Percentiles rank a stretch among this genome's conserved stretches.
These are phyloP conservation scores for Globisporangium nunn DNA, from an alignment of 352 stramenopile species.

Conservation along the genomic window DNA sequence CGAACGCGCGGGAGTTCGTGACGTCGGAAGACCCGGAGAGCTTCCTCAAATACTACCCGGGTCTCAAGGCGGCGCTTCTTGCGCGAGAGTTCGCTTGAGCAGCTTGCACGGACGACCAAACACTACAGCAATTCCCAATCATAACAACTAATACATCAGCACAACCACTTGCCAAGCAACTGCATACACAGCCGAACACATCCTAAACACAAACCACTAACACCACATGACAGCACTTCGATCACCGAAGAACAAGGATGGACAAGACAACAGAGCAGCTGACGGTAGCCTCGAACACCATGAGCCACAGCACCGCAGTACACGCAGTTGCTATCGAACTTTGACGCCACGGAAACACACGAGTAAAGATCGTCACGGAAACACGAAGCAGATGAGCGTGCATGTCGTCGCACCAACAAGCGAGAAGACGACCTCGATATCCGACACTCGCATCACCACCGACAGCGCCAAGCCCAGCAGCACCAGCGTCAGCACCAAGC, in stretches of 20 bases:
- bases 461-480: slow-evolving; percentile 53
- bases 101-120: no score
- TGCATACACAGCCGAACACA: no score
- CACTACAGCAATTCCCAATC: no score
- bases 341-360: slow-evolving; percentile 36
- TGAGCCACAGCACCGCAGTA: no score
- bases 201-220: no score
- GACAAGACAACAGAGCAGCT: no score
- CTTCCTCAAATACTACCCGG: slow-evolving; percentile 26
- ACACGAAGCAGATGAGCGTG: slow-evolving; percentile 42
- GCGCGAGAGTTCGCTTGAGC: not conserved
- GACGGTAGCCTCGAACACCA: no score
- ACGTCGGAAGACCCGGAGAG: slow-evolving; percentile 16
- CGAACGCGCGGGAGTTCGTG: slow-evolving; percentile 20
- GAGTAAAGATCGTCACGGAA: slow-evolving; percentile 37
- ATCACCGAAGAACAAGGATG: no score
- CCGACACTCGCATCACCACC: slow-evolving; percentile 42
- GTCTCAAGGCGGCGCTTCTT: slow-evolving; percentile 18
- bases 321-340: not conserved
- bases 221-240: no score
- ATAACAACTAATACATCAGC: no score
- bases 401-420: slow-evolving; percentile 40
- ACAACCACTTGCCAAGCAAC: no score
- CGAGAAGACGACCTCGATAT: slow-evolving; percentile 41
- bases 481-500: slow-evolving; percentile 38